Evolutionary conservation across 139 green algal species (phyloP).

Genomic region (Coccomyxa sp.): DNA sequence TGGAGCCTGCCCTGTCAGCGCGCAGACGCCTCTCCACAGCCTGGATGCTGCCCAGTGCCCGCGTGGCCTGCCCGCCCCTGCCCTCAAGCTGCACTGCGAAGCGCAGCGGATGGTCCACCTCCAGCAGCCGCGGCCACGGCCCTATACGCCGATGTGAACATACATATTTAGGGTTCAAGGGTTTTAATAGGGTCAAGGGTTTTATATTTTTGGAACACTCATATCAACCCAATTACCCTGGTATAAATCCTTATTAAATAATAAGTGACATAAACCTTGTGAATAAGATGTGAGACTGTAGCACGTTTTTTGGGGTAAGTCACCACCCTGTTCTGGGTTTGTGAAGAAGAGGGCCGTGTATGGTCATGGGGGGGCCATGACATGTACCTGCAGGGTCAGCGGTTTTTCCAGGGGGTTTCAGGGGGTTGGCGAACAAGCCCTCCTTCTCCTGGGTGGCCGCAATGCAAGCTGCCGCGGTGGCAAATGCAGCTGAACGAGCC

Average conservation of each 20-base stretch:
- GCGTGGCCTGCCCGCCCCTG: not conserved
- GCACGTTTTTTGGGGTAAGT: too few species aligned
- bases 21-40: not conserved
- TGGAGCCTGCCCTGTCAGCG: not conserved
- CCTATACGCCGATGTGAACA: not conserved
- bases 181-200: too few species aligned
- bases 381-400: slow-evolving; percentile 5
- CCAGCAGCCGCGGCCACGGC: slow-evolving; percentile 14
- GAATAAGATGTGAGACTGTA: too few species aligned
- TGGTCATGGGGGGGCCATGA: not conserved
- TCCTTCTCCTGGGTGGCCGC: slow-evolving; percentile 9
- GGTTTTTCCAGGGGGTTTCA: slow-evolving; percentile 4
- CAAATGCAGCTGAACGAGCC: slow-evolving; percentile 13
- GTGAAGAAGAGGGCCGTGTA: too few species aligned
- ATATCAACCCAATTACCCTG: too few species aligned
- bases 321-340: too few species aligned
- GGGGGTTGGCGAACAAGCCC: slow-evolving; percentile 4
- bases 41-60: not conserved
- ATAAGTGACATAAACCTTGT: too few species aligned
- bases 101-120: not conserved
- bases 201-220: too few species aligned
- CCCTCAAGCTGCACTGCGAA: slow-evolving; percentile 4
- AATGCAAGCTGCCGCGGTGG: not conserved
- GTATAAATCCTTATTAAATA: too few species aligned
- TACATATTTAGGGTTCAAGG: too few species aligned